These are phyloP conservation scores for Dendrothele bispora DNA, from an alignment of 768 basidiomycete genomes.

Conservation along the genomic window DNA sequence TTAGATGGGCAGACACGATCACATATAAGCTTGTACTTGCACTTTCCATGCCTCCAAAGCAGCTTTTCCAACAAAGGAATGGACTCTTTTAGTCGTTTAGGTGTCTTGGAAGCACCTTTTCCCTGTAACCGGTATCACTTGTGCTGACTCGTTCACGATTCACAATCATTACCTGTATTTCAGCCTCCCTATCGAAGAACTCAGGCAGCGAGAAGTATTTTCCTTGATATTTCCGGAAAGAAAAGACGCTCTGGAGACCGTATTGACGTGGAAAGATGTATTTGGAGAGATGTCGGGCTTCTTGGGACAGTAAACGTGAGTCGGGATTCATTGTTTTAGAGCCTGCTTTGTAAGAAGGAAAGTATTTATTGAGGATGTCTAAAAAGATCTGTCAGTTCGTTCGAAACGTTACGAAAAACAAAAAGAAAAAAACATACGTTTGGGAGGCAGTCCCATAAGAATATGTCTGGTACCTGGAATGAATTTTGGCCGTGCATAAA, in stretches of 20 bases:
- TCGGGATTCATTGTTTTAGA: slow-evolving; percentile 16
- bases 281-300: slow-evolving; percentile 69
- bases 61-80: slow-evolving; percentile 59
- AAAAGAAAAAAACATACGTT: slow-evolving; percentile 46
- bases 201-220: slow-evolving; percentile 41
- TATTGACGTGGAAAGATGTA: slow-evolving; percentile 86
- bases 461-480: slow-evolving; percentile 51
- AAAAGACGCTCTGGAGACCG: slow-evolving; percentile 62
- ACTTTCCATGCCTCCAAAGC: slow-evolving; percentile 66
- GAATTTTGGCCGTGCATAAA: slow-evolving; percentile 63
- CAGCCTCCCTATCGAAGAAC: slow-evolving; percentile 61
- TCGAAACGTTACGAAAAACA: background rate
- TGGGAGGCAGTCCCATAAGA: slow-evolving; percentile 63
- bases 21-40: slow-evolving; percentile 65
- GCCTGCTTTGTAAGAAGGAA: slow-evolving; percentile 38
- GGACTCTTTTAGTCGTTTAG: slow-evolving; percentile 62
- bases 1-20: slow-evolving; percentile 77
- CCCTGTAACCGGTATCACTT: slow-evolving; percentile 44
- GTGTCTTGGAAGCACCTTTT: slow-evolving; percentile 63
- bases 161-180: slow-evolving; percentile 57
- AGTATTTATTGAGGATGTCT: slow-evolving; percentile 70
- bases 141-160: slow-evolving; percentile 33
- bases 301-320: slow-evolving; percentile 35
- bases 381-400: background rate
- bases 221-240: slow-evolving; percentile 19